A percentile compares a stretch with the other conserved stretches of the same genome.
These are phyloP conservation scores for Mycena rosella DNA, from an alignment of 768 basidiomycete species.

Conservation along the genomic window DNA sequence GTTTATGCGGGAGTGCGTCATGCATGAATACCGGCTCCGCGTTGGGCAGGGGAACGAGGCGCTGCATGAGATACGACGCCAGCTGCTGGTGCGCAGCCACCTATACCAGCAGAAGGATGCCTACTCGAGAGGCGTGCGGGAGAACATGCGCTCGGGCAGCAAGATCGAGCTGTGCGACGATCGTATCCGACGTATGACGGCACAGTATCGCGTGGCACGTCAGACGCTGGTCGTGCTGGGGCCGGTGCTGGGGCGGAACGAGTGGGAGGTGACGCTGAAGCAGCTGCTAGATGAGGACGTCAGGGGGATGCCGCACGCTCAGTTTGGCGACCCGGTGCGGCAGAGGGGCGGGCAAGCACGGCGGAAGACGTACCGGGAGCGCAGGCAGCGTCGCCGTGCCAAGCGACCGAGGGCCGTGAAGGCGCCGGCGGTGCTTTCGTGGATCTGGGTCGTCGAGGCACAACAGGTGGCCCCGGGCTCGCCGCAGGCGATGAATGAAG, in stretches of 20 bases:
- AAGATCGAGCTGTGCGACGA: slow-evolving; percentile 34
- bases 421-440: no score
- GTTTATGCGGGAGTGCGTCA: not conserved
- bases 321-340: not conserved
- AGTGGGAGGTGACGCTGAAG: slow-evolving; percentile 34
- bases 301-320: slow-evolving; percentile 29
- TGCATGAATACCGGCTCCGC: slow-evolving; percentile 40
- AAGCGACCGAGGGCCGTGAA: no score
- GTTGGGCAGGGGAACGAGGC: slow-evolving; percentile 44
- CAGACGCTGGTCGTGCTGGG: slow-evolving; percentile 29
- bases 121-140: slow-evolving; percentile 38
- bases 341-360: not conserved
- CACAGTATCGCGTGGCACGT: slow-evolving; percentile 38
- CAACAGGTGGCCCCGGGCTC: no score
- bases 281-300: slow-evolving; percentile 35
- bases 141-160: slow-evolving; percentile 40
- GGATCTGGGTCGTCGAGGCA: no score
- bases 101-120: slow-evolving; percentile 40
- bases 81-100: slow-evolving; percentile 40
- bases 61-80: slow-evolving; percentile 37
- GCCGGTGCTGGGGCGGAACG: not conserved
- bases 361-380: no score
- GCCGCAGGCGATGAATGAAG: no score
- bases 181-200: slow-evolving; percentile 29
- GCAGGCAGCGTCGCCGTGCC: no score